phyloP scores from a whole-genome alignment of 805 yeast genomes.

The Myxozyma monticola region DNA sequence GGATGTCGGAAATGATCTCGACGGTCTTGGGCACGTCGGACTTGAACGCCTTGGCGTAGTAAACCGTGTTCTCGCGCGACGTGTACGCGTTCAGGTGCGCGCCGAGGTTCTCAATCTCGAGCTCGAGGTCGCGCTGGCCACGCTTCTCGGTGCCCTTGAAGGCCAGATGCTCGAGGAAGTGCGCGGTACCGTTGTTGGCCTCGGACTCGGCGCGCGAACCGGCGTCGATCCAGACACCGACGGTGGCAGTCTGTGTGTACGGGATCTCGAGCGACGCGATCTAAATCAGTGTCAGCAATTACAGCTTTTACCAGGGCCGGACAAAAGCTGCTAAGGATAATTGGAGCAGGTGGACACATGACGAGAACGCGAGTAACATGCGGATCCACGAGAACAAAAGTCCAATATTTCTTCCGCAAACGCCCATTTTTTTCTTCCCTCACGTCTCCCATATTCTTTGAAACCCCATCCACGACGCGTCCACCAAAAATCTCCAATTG shows the following conservation, averaged over 20 bases:
- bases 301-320: no score
- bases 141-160: constrained; percentile 89
- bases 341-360: background rate
- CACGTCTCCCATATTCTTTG: no score
- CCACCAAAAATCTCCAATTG: no score
- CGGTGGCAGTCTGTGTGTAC: constrained; percentile 89
- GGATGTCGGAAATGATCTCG: constrained; percentile 83
- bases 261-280: constrained; percentile 83
- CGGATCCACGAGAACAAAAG: no score
- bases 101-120: constrained; percentile 94
- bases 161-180: constrained; percentile 92
- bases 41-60: constrained; percentile 84
- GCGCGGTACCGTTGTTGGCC: constrained; percentile 92
- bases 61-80: constrained; percentile 95
- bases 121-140: constrained; percentile 77
- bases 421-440: no score
- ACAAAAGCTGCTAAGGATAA: background rate
- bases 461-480: no score
- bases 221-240: constrained; percentile 98
- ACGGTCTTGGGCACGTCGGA: constrained; percentile 81
- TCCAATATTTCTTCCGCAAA: no score
- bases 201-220: constrained; percentile 94
- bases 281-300: no score
- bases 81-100: constrained; percentile 98
- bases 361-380: no score